A percentile compares a stretch with the other conserved stretches of the same genome.
Conservation (phyloP, 2,329 filamentous ascomycete genomes). For the Myriangium duriaei region DNA sequence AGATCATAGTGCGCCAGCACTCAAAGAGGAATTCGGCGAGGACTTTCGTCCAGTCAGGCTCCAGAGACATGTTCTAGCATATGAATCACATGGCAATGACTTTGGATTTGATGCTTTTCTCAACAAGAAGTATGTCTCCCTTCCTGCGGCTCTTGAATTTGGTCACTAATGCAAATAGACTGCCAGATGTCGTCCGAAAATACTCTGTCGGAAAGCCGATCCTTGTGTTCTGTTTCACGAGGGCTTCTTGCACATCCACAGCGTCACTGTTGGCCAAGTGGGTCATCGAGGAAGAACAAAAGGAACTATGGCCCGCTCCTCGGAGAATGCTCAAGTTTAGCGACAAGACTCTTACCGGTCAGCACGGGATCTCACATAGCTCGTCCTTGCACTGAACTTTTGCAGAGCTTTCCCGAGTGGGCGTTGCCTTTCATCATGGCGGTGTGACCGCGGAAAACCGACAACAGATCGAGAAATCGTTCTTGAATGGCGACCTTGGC, state of each 20-base stretch:
- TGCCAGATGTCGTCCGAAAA: constrained; percentile 53
- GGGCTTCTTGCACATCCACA: constrained; percentile 56
- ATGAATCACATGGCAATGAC: constrained; percentile 52
- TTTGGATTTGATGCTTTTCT: constrained; percentile 64
- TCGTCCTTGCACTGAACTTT: constrained; percentile 4
- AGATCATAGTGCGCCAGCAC: constrained; percentile 50
- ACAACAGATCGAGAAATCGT: constrained; percentile 52
- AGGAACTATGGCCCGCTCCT: constrained; percentile 53
- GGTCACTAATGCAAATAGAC: constrained; percentile 28
- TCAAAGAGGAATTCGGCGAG: constrained; percentile 60
- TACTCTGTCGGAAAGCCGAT: constrained; percentile 62
- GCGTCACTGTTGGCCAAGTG: constrained; percentile 54
- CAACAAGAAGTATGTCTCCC: constrained; percentile 39
- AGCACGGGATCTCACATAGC: constrained; percentile 16
- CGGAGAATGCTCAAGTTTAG: constrained; percentile 37
- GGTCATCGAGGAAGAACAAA: constrained; percentile 33
- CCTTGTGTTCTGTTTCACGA: constrained; percentile 72
- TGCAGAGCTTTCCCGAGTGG: constrained; percentile 37
- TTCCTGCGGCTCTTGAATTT: not conserved
- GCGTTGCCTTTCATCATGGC: constrained; percentile 74
- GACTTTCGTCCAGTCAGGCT: constrained; percentile 68
- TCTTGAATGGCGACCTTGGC: constrained; percentile 56
- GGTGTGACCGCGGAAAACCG: constrained; percentile 57
- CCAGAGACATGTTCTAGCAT: constrained; percentile 65
- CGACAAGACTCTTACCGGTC: constrained; percentile 49